Evolutionary conservation across 83 land plant species (phyloP), one percentile per base, ranked within the genome.

Genomic region (Picea engelmannii): DNA sequence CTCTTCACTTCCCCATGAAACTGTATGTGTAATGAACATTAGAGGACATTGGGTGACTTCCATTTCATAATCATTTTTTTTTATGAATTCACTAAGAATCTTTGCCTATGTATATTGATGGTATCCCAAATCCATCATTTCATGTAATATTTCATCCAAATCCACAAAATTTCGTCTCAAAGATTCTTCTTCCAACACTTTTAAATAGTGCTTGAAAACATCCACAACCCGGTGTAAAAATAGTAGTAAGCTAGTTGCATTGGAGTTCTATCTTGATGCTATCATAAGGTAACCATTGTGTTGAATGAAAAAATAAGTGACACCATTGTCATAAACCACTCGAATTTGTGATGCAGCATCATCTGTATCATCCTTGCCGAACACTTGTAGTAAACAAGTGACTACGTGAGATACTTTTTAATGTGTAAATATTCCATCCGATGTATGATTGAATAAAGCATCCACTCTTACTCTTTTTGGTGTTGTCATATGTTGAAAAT

Each of bases 21-120:
- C 99, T 15, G 98, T 98, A 90, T 98, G 95, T 81, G 99, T 98
- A 6, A 98, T 98, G 73, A 97, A 98, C 99, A 98, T 98, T 10
- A 97, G 99, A 89, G 99, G 99, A 76, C 98, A 88, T 80, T 90
- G 92, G 12, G 94, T 90, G 58, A 98, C 95, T 88, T 98, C 99
- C 96, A 98, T 98, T 83, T 93, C 91, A 79, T 98, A 95, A 21
- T 98, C 99, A 93, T 98, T 98, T 73, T 97, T 98, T 87, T 98
- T 98, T 73, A 98, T 98, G 68, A 98, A 98, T 85, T 98, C 99
- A 87, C 99, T 96, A 4, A 98, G 88, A 84, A 98, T 98, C 79
- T 91, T 98, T 78, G 98, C 99, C 87, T 98, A 98, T 38, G 99
- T 98, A 81, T 90, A 98, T 79, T 98, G 99, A 71, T 98, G 98